Evolutionary conservation across 768 basidiomycete genomes (phyloP).

Genomic region (Pleurotus cornucopiae): DNA sequence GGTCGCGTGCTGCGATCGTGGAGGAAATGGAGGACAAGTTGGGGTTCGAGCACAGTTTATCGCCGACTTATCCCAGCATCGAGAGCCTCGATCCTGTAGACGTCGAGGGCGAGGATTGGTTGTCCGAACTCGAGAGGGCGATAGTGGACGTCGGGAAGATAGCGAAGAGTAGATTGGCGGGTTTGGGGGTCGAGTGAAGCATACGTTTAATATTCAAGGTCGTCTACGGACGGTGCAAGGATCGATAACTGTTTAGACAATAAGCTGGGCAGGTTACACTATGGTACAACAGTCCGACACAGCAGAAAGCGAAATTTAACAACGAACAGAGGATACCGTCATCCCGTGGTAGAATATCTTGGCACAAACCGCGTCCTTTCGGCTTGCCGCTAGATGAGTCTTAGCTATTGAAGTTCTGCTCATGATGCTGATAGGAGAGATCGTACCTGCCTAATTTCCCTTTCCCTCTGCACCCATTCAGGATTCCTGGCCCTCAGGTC

Average conservation of each 20-base stretch:
- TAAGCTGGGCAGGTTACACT: conserved; percentile 6
- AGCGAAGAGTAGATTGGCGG: conserved; percentile 61
- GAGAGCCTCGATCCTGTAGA: conserved; percentile 33
- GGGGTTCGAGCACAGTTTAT: conserved; percentile 45
- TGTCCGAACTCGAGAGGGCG: conserved; percentile 64
- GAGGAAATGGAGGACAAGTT: conserved; percentile 77
- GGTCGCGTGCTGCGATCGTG: conserved; percentile 65
- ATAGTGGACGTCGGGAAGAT: conserved; percentile 71
- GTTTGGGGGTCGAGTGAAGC: conserved; percentile 34
- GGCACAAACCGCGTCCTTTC: conserved; percentile 8
- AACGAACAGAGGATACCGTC: background rate
- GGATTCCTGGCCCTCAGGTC: conserved; percentile 54
- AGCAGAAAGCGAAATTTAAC: background rate
- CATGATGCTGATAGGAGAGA: background rate
- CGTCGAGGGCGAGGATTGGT: conserved; percentile 48
- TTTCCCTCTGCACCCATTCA: conserved; percentile 56
- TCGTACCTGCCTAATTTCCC: conserved; percentile 46
- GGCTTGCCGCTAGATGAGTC: conserved; percentile 6
- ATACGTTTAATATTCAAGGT: background rate
- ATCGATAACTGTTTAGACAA: conserved; percentile 7
- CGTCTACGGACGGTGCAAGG: background rate
- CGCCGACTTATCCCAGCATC: conserved; percentile 34
- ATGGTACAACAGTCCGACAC: background rate
- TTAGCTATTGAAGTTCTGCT: background rate
- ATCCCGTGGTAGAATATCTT: conserved; percentile 1